Evolutionary conservation across 208 protist species (phyloP), one percentile per base, ranked within the genome.

Genomic region (Trypanosomatidae sp.): DNA sequence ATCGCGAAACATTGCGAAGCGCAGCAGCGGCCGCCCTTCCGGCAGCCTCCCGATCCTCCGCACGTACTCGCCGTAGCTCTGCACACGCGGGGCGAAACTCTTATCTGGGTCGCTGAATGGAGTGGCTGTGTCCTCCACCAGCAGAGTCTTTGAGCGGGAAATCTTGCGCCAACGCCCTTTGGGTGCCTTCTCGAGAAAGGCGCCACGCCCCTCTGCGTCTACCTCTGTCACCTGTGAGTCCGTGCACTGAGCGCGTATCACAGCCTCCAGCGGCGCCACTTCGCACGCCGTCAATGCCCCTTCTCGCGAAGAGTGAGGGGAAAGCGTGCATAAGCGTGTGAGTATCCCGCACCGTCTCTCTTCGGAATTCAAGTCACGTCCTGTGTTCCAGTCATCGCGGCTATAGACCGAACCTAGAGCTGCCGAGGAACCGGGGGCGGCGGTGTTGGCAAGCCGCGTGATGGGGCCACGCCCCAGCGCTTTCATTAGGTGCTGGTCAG

Each of bases 141-240:
- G 77, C 9, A 93, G 28, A 30, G 84, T 90, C 71, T 88, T 86
- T 28, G 81, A 52, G 0, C 89, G 85, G 0, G 82, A 85, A 17
- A 97, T 76, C 73, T 97, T 97, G 8, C 82, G 80, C 91, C 92
- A 97, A n/a, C 83, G 75, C 2, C 79, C 85, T 33, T 87, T 89
- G 28, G 89, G 90, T 6, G 67, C 60, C 41, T 70, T 82, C 67
- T 85, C 71, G 22, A 96, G 66, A 41, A 83, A 69, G 3, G 91
- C 89, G 10, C 74, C 75, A 53, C 19, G 49, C 1, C 83, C 89
- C 43, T 36, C 15, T 6, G 70, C 41, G 46, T 86, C 80, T 13
- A 95, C 68, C 55, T 94, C 84, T 69, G 88, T 94, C n/a, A 93
- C 71, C 60, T 97, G 92, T 50, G 85, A 87, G 65, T 97, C 92